Conservation (phyloP, 1,284 basidiomycete species). For the Xerocomus cyaneibrunnescens region DNA sequence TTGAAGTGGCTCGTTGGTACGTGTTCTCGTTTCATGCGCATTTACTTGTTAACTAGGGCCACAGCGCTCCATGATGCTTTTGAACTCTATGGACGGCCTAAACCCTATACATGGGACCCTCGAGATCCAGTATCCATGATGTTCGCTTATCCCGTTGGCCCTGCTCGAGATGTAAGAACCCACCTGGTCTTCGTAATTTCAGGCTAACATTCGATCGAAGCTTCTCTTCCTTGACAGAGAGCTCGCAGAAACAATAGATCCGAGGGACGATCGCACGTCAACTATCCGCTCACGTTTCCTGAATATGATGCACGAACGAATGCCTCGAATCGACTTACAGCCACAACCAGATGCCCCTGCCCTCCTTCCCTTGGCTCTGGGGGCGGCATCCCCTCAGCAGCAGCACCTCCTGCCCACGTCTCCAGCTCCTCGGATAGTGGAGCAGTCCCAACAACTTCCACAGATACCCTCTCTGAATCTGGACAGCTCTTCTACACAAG, state of each 20-base stretch:
- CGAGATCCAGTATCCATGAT: conserved; percentile 73
- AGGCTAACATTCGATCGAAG: conserved; percentile 38
- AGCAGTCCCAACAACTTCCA: conserved; percentile 28
- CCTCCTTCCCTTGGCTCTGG: conserved; percentile 17
- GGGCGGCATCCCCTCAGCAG: conserved; percentile 19
- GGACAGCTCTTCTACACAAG: conserved; percentile 25
- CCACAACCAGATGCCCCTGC: conserved; percentile 20
- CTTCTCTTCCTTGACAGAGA: conserved; percentile 90
- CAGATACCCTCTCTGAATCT: conserved; percentile 53
- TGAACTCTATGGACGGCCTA: conserved; percentile 82
- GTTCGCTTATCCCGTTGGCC: conserved; percentile 81
- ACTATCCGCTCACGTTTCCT: conserved; percentile 63
- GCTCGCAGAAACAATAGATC: conserved; percentile 75
- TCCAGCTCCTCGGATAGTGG: conserved; percentile 15
- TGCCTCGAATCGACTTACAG: conserved; percentile 44
- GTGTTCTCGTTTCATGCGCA: conserved; percentile 18
- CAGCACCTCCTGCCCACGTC: conserved; percentile 14
- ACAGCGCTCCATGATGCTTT: conserved; percentile 85
- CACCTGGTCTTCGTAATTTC: background rate
- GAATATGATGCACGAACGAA: conserved; percentile 63
- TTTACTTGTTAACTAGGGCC: conserved; percentile 9
- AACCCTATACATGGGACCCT: conserved; percentile 84
- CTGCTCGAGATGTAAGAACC: conserved; percentile 63
- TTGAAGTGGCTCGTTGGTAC: conserved; percentile 91
- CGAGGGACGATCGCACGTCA: conserved; percentile 75